These are phyloP conservation scores for Calocera viscosa DNA, from an alignment of 768 basidiomycete genomes.

Conservation along the genomic window DNA sequence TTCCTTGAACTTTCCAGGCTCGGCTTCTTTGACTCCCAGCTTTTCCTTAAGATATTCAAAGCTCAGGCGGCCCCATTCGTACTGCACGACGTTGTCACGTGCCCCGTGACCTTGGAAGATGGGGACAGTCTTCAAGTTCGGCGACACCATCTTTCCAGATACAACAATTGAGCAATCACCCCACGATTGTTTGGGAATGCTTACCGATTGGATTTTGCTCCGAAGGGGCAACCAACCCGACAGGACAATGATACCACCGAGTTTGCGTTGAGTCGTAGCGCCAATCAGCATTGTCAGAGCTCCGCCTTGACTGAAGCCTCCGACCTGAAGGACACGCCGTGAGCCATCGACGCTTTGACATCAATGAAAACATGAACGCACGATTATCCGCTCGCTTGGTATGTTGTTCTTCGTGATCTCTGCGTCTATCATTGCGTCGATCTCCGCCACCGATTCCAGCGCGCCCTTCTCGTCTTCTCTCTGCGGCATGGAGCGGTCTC, in stretches of 20 bases:
- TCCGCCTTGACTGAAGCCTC: constrained; percentile 48
- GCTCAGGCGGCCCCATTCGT: constrained; percentile 42
- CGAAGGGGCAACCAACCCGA: constrained; percentile 71
- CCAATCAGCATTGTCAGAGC: constrained; percentile 67
- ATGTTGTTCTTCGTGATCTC: constrained; percentile 42
- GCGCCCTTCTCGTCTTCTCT: constrained; percentile 69
- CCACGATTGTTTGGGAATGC: constrained; percentile 18
- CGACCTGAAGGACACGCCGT: constrained; percentile 61
- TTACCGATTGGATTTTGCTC: constrained; percentile 51
- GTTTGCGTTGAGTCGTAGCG: constrained; percentile 49
- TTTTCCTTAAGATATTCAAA: constrained; percentile 42
- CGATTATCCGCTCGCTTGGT: neutral
- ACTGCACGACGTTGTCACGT: constrained; percentile 59
- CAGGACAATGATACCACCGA: constrained; percentile 59
- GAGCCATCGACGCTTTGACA: constrained; percentile 39
- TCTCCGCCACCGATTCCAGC: constrained; percentile 44
- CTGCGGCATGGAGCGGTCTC: constrained; percentile 23
- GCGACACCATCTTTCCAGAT: constrained; percentile 42
- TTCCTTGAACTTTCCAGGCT: constrained; percentile 17
- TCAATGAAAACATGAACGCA: neutral
- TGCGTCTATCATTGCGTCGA: constrained; percentile 56
- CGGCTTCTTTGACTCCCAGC: constrained; percentile 38
- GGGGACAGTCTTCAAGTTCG: constrained; percentile 48
- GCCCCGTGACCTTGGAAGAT: constrained; percentile 83
- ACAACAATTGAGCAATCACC: constrained; percentile 11